Evolutionary conservation across 23 red algal species (phyloP), one percentile per base, ranked within the genome.

Genomic region (Gracilaria domingensis): DNA sequence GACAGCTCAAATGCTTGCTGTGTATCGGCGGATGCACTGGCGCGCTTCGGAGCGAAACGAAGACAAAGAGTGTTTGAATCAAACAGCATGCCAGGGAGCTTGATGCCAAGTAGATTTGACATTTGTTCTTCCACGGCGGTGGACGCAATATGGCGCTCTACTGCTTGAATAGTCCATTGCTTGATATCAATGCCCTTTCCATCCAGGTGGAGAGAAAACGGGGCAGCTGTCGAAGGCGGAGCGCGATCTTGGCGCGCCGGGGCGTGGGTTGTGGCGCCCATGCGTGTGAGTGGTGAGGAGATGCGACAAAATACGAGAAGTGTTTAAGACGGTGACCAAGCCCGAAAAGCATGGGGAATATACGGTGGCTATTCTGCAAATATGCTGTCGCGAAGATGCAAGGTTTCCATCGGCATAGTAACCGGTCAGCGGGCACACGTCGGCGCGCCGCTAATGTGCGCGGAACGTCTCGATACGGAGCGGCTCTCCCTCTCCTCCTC

Each of bases 31-130:
- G 71, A 26, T 42, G 61, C 33, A n/a, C 53, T 45, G 24, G 17
- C 7, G 18, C 50, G 47, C 21, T 77, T 64, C 2, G 61, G 38
- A n/a, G 37, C 32, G 30, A 64, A 80, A 35, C 42, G 12, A 40
- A 94, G 73, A 30, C 66, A 34, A 17, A 94, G 77, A 24, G 38
- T 30, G 75, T 76, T 94, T 36, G 47, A 26, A 58, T 88, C 92
- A 47, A 94, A 94, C 20, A 94, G 74, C 92, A 94, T 94, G 21
- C 50, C 92, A 13, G 92, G 92, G 21, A 94, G 84, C 48, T 94
- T 94, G 92, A 94, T 94, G 34, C 40, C 82, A 35, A 94, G 77
- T 42, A 79, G 26, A 12, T 75, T 17, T 37, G 83, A 38, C 57
- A 94, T 72, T 20, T 75, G 37, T 45, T 75, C 39, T 74, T 94